phyloP scores from a whole-genome alignment of 306 rosid species.

The Leucaena leucocephala region DNA sequence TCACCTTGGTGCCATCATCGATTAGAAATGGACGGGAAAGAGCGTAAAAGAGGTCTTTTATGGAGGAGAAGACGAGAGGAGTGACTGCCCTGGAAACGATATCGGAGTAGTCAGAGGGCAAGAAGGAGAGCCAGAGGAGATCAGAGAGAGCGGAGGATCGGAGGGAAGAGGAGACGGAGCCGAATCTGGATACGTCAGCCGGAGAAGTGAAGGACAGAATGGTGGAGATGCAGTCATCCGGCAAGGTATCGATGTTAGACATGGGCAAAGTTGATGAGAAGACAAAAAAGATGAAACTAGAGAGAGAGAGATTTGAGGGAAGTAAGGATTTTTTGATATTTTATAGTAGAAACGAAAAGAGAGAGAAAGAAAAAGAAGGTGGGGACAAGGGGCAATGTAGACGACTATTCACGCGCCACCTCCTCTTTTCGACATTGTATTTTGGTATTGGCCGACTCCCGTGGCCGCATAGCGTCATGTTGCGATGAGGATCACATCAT shows the following conservation, averaged over 20 bases:
- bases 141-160: slow-evolving; percentile 51
- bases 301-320: neutral
- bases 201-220: slow-evolving; percentile 62
- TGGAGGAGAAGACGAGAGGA: slow-evolving; percentile 39
- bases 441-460: no score
- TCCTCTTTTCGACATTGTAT: no score
- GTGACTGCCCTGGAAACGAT: slow-evolving; percentile 45
- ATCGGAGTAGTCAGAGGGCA: slow-evolving; percentile 52
- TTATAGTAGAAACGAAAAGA: no score
- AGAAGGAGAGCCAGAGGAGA: slow-evolving; percentile 56
- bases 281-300: neutral
- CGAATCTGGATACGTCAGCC: slow-evolving; percentile 43
- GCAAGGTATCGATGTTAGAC: slow-evolving; percentile 40
- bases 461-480: no score
- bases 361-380: no score
- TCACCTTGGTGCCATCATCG: slow-evolving; percentile 59
- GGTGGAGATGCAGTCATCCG: slow-evolving; percentile 57
- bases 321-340: neutral
- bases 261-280: neutral
- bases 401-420: no score
- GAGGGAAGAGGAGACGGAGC: slow-evolving; percentile 51
- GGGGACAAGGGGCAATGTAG: no score
- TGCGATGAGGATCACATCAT: no score
- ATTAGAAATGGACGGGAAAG: slow-evolving; percentile 53
- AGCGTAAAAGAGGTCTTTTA: slow-evolving; percentile 49